Evolutionary conservation across 495 filamentous ascomycete species (phyloP), one percentile per base, ranked within the genome.

Genomic region (Rhypophila decipiens): DNA sequence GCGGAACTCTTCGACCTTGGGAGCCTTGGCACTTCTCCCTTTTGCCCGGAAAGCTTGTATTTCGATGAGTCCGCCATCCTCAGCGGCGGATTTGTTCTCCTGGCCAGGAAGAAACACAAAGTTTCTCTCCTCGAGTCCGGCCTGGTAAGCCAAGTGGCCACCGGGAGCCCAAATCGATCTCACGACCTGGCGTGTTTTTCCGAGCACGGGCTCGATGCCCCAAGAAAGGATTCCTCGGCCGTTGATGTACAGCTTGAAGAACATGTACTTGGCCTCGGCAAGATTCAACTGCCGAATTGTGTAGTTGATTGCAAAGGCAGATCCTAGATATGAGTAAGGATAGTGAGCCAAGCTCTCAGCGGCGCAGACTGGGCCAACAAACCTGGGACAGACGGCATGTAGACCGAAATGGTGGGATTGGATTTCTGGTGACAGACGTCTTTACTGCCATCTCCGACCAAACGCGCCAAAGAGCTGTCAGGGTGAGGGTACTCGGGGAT

Each of bases 211-310:
- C 46, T 75, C 66, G 15, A 71, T 65, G 2, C 76, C 75, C 72
- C 73, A 79, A 2, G 65, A 63, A 1, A 69, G 55, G 20, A 72
- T 64, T 31, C 66, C 59, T 9, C 66, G 61, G 15, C 66, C 70
- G 51, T 79, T 76, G 42, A 79, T 70, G 53, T 61, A 69, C 42
- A 79, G 59, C 49, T 72, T 75, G 57, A 77, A 77, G 62, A 71
- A 70, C 22, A 74, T 51, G 45, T 60, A 71, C 46, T 49, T 57
- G 38, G 60, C 66, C 18, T 65, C 64, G 1, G 52, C 35, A 0
- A 59, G 49, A 3, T 64, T 53, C 4, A 44, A 13, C 12, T 54
- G 42, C 19, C 51, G 61, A 51, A 77, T 46, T 12, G 47, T 44
- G 49, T 72, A 78, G 15, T 62, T 65, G 20, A 78, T 53, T 31